Evolutionary conservation across 306 rosid species (phyloP).

Genomic region (Sicyos baderoa): DNA sequence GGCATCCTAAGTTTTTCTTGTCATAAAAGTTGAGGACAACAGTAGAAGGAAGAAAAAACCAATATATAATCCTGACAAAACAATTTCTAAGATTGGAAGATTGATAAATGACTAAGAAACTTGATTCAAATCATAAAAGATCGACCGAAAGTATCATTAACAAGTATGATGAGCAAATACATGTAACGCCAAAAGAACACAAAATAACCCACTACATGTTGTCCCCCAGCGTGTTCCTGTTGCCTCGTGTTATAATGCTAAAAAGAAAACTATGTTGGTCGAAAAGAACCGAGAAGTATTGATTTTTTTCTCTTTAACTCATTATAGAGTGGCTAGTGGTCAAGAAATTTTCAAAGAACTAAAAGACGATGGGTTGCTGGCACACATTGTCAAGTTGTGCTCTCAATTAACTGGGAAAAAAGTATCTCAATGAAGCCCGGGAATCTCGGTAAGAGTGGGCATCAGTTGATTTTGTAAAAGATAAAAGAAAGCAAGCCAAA

Average conservation of each 20-base stretch:
- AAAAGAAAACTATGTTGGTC: conserved; percentile 4
- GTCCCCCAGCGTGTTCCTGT: conserved; percentile 19
- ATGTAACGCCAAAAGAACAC: conserved; percentile 17
- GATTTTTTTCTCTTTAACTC: too few species aligned
- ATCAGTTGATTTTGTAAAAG: conserved; percentile 18
- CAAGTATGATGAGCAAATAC: conserved; percentile 14
- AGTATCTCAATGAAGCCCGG: conserved; percentile 1
- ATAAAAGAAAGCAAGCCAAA: conserved; percentile 18
- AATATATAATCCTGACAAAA: background rate
- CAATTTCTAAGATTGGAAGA: background rate
- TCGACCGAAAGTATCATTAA: conserved; percentile 4
- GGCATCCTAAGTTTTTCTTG: background rate
- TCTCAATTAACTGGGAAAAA: conserved; percentile 20
- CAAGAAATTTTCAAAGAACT: too few species aligned
- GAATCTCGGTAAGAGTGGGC: conserved; percentile 17
- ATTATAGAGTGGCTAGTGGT: too few species aligned
- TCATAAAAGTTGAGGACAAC: background rate
- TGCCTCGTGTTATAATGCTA: conserved; percentile 17
- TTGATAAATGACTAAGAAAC: background rate
- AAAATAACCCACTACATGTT: conserved; percentile 17
- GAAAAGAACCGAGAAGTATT: background rate
- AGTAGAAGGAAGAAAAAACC: background rate
- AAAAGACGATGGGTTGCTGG: too few species aligned
- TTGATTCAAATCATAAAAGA: conserved; percentile 10
- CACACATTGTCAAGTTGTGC: conserved; percentile 32